Percentiles rank a stretch among this genome's conserved stretches.
Evolutionary conservation across 495 filamentous ascomycete species (phyloP).

Genomic region (Sordaria brevicollis): DNA sequence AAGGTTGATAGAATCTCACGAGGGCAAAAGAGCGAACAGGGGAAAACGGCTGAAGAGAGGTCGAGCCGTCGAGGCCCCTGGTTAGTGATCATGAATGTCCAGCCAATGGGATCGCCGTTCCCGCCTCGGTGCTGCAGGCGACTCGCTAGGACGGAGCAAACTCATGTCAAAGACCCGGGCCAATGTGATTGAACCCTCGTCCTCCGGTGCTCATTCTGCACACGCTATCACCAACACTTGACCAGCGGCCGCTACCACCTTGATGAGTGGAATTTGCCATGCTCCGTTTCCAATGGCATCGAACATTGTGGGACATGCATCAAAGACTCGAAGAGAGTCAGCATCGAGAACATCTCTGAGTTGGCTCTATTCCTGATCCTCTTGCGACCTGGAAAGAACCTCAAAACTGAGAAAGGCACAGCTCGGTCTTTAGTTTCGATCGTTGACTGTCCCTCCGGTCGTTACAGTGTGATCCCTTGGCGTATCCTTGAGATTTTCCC

Average conservation of each 20-base stretch:
- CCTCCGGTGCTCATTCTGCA: neutral
- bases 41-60: slow-evolving; percentile 8
- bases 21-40: slow-evolving; percentile 10
- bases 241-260: neutral
- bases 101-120: slow-evolving; percentile 15
- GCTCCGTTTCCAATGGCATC: neutral
- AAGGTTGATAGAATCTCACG: slow-evolving; percentile 8
- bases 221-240: slow-evolving; percentile 1
- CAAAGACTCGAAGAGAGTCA: neutral
- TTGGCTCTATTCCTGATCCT: neutral
- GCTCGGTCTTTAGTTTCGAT: neutral
- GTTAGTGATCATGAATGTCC: slow-evolving; percentile 4
- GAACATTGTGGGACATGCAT: neutral
- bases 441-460: neutral
- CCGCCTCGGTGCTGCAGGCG: slow-evolving; percentile 22
- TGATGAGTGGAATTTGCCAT: neutral
- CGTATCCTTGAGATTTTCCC: neutral
- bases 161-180: slow-evolving; percentile 10
- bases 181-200: slow-evolving; percentile 5
- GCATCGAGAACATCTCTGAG: neutral
- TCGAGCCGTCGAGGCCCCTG: slow-evolving; percentile 22
- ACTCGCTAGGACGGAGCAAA: slow-evolving; percentile 18
- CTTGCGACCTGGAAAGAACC: neutral
- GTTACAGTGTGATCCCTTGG: neutral
- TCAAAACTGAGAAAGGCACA: neutral